Conservation (phyloP, 106 monocot genomes). For the Narthecium ossifragum region DNA sequence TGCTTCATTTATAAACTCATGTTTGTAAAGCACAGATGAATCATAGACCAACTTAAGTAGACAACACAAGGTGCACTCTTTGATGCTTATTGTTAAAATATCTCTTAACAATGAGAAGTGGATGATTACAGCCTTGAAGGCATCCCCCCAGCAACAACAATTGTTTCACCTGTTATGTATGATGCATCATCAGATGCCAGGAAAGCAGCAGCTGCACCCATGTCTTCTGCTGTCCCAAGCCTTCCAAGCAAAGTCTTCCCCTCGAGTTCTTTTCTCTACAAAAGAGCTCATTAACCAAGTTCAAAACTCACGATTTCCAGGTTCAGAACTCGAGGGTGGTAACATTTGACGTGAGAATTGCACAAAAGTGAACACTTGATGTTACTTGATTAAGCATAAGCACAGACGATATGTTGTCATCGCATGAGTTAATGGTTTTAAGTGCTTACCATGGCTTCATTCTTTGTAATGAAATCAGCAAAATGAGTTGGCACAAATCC, state of each 20-base stretch:
- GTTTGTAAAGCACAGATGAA: too few species aligned
- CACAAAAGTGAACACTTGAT: too few species aligned
- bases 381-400: not conserved
- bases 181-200: constrained; percentile 86
- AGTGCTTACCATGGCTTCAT: constrained; percentile 52
- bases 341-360: not conserved
- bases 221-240: constrained; percentile 71
- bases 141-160: constrained; percentile 81
- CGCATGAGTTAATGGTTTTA: not conserved
- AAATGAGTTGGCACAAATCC: constrained; percentile 94
- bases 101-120: too few species aligned
- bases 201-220: constrained; percentile 79
- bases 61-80: not conserved
- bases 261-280: constrained; percentile 56
- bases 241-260: constrained; percentile 56
- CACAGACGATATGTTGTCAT: not conserved
- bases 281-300: not conserved
- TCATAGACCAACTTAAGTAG: not conserved
- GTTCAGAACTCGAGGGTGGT: not conserved
- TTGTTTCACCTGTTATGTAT: constrained; percentile 85
- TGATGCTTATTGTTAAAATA: not conserved
- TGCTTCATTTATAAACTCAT: too few species aligned
- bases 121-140: constrained; percentile 62
- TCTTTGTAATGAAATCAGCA: constrained; percentile 55
- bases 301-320: too few species aligned